phyloP scores from a whole-genome alignment of 257 asterid species.

The Verbena officinalis region DNA sequence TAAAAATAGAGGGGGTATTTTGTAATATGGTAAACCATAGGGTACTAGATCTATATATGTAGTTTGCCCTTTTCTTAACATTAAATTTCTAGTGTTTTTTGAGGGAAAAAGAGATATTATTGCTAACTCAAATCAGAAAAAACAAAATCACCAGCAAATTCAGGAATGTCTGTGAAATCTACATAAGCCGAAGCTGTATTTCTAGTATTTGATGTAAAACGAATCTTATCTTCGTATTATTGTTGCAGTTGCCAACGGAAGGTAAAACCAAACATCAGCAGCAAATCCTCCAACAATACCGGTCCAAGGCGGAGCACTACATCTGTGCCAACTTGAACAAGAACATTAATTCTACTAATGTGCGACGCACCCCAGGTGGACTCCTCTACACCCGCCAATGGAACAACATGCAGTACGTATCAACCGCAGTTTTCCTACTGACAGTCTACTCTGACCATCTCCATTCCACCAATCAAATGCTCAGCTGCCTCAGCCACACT shows the following conservation, averaged over 20 bases:
- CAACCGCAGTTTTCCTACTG: conserved; percentile 57
- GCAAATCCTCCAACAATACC: conserved; percentile 50
- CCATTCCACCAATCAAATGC: conserved; percentile 46
- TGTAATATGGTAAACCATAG: no score
- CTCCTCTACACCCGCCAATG: conserved; percentile 78
- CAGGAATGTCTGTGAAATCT: no score
- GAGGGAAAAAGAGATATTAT: no score
- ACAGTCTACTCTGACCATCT: conserved; percentile 67
- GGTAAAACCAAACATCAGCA: conserved; percentile 33
- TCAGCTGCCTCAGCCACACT: conserved; percentile 37
- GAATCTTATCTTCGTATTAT: not conserved
- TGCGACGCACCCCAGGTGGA: conserved; percentile 80
- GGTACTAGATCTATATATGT: no score
- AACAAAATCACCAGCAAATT: no score
- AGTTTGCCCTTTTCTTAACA: no score
- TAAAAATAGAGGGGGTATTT: no score
- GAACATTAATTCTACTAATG: conserved; percentile 55
- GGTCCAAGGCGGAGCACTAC: conserved; percentile 58
- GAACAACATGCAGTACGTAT: conserved; percentile 96
- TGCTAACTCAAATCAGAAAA: no score
- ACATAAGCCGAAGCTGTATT: no score
- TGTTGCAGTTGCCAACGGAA: conserved; percentile 52
- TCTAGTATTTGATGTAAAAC: no score
- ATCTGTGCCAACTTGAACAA: conserved; percentile 64
- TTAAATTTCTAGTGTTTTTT: no score